Evolutionary conservation across 1,284 basidiomycete species (phyloP).

Genomic region (Lignosus rhinocerotis): DNA sequence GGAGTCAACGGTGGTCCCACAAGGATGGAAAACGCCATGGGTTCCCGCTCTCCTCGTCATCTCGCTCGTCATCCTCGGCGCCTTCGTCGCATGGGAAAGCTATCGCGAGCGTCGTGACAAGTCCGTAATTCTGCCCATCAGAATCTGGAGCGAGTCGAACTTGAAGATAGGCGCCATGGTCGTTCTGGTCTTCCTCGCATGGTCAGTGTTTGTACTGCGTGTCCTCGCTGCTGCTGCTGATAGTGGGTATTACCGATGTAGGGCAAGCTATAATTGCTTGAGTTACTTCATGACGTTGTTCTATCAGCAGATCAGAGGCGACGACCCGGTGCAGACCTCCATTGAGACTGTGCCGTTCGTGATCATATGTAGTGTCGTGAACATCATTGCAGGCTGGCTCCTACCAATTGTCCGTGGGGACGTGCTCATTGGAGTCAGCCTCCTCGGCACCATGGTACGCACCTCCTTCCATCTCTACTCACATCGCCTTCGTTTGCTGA

Average conservation of each 20-base stretch:
- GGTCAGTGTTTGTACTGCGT: slow-evolving; percentile 23
- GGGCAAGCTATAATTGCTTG: slow-evolving; percentile 32
- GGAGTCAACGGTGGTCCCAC: slow-evolving; percentile 33
- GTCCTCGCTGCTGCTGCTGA: neutral
- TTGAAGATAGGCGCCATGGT: slow-evolving; percentile 35
- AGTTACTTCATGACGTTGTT: slow-evolving; percentile 34
- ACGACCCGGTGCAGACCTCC: slow-evolving; percentile 35
- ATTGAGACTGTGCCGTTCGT: slow-evolving; percentile 20
- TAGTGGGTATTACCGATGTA: neutral
- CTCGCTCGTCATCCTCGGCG: slow-evolving; percentile 31
- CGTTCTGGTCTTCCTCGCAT: slow-evolving; percentile 35
- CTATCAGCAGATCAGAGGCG: slow-evolving; percentile 35
- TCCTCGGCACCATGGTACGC: slow-evolving; percentile 30
- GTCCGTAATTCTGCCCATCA: slow-evolving; percentile 37
- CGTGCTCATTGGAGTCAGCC: slow-evolving; percentile 31
- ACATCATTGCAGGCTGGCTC: slow-evolving; percentile 32
- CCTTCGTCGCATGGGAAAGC: slow-evolving; percentile 35
- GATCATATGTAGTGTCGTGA: slow-evolving; percentile 32
- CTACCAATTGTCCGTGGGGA: slow-evolving; percentile 32
- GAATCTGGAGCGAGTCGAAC: slow-evolving; percentile 36
- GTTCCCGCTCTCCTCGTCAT: slow-evolving; percentile 33
- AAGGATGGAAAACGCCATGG: slow-evolving; percentile 37
- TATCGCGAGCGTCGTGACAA: slow-evolving; percentile 31
- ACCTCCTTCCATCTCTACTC: neutral
- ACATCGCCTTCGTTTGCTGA: neutral